phyloP scores from a whole-genome alignment of 768 basidiomycete species.

The Hygrocybe coccinea region DNA sequence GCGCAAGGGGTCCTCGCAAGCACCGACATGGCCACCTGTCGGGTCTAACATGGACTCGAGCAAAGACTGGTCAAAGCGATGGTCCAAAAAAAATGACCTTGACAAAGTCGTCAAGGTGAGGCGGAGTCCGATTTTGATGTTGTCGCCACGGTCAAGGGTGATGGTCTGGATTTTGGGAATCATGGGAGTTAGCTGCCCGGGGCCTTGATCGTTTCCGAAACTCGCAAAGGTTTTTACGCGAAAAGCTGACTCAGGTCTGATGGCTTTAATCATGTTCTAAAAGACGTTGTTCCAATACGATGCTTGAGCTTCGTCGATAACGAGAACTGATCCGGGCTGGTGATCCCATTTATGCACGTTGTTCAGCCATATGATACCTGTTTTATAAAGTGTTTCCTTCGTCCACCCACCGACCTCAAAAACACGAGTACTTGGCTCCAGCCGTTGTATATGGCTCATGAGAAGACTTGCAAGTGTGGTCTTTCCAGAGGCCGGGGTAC shows the following conservation, averaged over 20 bases:
- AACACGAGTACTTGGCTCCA: neutral
- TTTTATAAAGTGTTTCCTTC: neutral
- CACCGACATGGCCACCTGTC: neutral
- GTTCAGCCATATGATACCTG: neutral
- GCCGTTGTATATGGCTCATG: neutral
- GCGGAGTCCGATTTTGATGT: neutral
- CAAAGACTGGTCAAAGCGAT: neutral
- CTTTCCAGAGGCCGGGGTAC: neutral
- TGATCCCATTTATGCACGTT: neutral
- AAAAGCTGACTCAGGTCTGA: neutral
- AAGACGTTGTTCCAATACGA: slow-evolving; percentile 1
- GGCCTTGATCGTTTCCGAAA: neutral
- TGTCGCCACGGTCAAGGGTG: neutral
- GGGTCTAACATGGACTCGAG: neutral
- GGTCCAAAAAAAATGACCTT: neutral
- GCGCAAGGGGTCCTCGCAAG: neutral
- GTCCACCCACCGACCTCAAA: neutral
- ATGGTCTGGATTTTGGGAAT: too few relatives aligned
- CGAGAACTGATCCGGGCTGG: neutral
- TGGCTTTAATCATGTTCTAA: neutral
- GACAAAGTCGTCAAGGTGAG: neutral
- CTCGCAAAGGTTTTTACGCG: neutral
- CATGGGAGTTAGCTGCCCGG: too few relatives aligned
- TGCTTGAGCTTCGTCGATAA: slow-evolving; percentile 1
- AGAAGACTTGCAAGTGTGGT: neutral